These are phyloP conservation scores for Chrysopogon serrulatus DNA, from an alignment of 176 grass and related monocot species.

Conservation along the genomic window DNA sequence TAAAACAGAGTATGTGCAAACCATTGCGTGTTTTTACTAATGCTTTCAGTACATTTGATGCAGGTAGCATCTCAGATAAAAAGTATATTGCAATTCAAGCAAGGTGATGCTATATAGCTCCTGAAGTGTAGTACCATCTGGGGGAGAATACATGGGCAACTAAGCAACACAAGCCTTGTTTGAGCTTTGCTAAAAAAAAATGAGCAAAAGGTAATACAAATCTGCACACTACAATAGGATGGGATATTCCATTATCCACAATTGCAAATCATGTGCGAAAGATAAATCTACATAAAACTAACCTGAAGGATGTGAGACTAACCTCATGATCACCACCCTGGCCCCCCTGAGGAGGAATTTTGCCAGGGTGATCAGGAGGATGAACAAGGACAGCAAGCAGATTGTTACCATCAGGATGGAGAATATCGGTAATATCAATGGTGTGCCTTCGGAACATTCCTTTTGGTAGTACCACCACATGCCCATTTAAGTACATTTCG, in stretches of 20 bases:
- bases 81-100: constrained; percentile 3
- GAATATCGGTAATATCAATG: constrained; percentile 81
- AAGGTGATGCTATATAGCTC: not conserved
- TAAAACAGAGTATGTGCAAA: not conserved
- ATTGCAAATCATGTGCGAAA: not conserved
- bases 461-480: constrained; percentile 77
- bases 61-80: not conserved
- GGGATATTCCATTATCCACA: not conserved
- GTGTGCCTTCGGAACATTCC: constrained; percentile 96
- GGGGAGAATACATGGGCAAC: not conserved
- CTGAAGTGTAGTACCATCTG: not conserved
- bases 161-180: not conserved
- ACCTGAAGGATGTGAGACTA: constrained; percentile 8
- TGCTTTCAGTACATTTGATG: not conserved
- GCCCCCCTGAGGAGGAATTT: constrained; percentile 81
- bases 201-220: not conserved
- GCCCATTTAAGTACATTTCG: constrained; percentile 85
- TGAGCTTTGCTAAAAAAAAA: not conserved
- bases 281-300: not conserved
- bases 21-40: not conserved
- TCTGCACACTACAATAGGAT: not conserved
- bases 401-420: constrained; percentile 76
- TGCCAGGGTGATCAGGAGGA: constrained; percentile 94
- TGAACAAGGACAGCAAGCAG: constrained; percentile 86
- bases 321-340: constrained; percentile 98